These are phyloP conservation scores for Malassezia yamatoensis DNA, from an alignment of 1,284 basidiomycete species.

Conservation along the genomic window DNA sequence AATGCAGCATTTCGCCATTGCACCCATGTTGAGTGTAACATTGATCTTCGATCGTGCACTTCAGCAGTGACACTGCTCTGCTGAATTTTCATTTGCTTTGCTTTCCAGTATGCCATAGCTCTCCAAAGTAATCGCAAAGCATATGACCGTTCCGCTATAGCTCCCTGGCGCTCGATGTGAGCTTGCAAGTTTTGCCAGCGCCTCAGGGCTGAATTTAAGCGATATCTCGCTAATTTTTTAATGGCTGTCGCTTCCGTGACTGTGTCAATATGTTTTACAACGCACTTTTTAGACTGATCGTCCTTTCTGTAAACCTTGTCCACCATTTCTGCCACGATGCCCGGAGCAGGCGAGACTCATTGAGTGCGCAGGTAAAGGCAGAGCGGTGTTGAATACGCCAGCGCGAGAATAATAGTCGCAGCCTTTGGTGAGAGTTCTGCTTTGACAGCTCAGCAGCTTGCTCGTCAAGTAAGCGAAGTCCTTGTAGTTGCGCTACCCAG, in stretches of 20 bases:
- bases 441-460: background rate
- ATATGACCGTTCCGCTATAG: background rate
- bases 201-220: background rate
- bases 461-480: no score
- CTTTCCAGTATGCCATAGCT: no score
- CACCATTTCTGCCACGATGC: constrained; percentile 14
- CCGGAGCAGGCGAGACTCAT: background rate
- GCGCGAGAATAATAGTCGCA: background rate
- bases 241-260: no score
- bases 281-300: background rate
- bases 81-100: no score
- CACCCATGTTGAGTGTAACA: background rate
- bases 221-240: background rate
- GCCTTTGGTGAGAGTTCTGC: background rate
- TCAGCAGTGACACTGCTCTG: no score
- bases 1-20: constrained; percentile 2
- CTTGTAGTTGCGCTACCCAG: no score
- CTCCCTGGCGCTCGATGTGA: background rate
- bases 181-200: background rate
- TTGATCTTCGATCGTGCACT: no score
- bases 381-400: background rate
- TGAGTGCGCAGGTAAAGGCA: background rate
- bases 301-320: background rate
- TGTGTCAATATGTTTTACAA: background rate
- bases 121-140: background rate